These are phyloP conservation scores for Pulicaria dysenterica DNA, from an alignment of 129 eudicot species.

Conservation along the genomic window DNA sequence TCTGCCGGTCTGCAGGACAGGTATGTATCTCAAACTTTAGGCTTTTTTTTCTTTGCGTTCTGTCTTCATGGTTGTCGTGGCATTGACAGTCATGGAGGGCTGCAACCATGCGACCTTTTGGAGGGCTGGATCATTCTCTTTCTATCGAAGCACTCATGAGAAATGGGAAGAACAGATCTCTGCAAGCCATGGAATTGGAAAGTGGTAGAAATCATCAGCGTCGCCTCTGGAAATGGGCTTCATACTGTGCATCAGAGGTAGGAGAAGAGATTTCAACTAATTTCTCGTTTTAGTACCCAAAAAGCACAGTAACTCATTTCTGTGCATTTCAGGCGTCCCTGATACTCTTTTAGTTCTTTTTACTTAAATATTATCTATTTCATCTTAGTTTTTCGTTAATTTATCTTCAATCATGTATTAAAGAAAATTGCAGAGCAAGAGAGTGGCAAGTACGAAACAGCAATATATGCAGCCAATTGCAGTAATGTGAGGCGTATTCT, in stretches of 20 bases:
- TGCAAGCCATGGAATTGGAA: slow-evolving; percentile 93
- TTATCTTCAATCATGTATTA: slow-evolving; percentile 11
- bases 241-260: slow-evolving; percentile 96
- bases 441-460: slow-evolving; percentile 87
- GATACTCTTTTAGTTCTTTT: neutral
- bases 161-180: slow-evolving; percentile 79
- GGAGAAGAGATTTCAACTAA: slow-evolving; percentile 11
- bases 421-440: slow-evolving; percentile 95
- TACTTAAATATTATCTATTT: neutral
- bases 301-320: neutral
- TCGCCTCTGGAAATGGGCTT: slow-evolving; percentile 98
- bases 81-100: slow-evolving; percentile 90
- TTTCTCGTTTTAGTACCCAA: neutral
- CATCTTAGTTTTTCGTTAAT: neutral
- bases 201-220: slow-evolving; percentile 87
- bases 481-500: slow-evolving; percentile 88
- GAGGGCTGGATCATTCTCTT: slow-evolving; percentile 66
- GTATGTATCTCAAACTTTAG: slow-evolving; percentile 39
- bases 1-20: slow-evolving; percentile 99
- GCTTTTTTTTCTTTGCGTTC: neutral
- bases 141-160: slow-evolving; percentile 67
- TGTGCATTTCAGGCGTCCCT: neutral
- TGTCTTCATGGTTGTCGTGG: slow-evolving; percentile 15
- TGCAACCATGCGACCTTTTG: slow-evolving; percentile 80
- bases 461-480: slow-evolving; percentile 83